These are phyloP conservation scores for Ustilaginoidea virens DNA, from an alignment of 2,329 filamentous ascomycete species.

Conservation along the genomic window DNA sequence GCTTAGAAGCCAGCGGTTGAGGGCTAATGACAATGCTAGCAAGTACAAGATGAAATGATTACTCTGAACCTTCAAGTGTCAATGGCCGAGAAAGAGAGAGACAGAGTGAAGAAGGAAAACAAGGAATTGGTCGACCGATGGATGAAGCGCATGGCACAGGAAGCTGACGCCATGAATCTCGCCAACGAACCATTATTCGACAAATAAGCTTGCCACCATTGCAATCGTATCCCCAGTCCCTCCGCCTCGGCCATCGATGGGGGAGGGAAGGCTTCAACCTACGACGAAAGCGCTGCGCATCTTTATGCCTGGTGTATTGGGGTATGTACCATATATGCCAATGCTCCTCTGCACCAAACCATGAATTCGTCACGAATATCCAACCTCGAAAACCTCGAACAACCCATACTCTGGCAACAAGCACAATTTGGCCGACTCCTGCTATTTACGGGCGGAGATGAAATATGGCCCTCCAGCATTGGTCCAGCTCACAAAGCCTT, in stretches of 20 bases:
- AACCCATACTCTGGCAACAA: neutral
- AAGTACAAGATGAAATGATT: slow-evolving; percentile 87
- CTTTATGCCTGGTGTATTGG: too few species aligned
- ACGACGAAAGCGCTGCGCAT: too few species aligned
- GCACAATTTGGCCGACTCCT: neutral
- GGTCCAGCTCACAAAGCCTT: slow-evolving; percentile 83
- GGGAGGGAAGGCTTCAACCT: too few species aligned
- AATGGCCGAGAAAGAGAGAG: slow-evolving; percentile 61
- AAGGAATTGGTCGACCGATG: slow-evolving; percentile 78
- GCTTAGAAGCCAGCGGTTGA: too few species aligned
- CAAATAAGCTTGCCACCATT: neutral
- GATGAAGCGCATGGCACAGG: slow-evolving; percentile 76
- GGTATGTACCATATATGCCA: too few species aligned
- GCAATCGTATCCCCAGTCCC: too few species aligned
- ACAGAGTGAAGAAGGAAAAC: slow-evolving; percentile 67
- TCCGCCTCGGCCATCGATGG: too few species aligned
- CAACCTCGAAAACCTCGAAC: too few species aligned
- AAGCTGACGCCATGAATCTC: slow-evolving; percentile 76
- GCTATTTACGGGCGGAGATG: slow-evolving; percentile 60
- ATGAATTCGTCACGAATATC: too few species aligned
- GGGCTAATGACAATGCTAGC: slow-evolving; percentile 21
- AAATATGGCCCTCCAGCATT: slow-evolving; percentile 73
- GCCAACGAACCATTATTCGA: slow-evolving; percentile 34
- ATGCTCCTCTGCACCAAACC: too few species aligned
- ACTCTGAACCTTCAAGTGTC: slow-evolving; percentile 77